Base-by-base conservation (phyloP, 1,139 yeast genomes). In the Zygoascus sp. region DNA sequence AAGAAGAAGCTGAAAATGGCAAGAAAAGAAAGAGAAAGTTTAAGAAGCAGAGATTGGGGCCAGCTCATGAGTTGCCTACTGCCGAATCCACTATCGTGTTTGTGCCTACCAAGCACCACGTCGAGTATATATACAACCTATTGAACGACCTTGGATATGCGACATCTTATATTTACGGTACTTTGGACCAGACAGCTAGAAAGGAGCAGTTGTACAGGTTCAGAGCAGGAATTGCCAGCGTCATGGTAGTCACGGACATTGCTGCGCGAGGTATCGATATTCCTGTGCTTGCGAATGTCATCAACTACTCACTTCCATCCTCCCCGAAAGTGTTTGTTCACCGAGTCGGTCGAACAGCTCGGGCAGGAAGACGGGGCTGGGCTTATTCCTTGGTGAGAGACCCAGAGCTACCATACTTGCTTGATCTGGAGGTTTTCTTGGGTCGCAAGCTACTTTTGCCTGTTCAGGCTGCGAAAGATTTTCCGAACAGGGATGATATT, bases 221-320 rank as follows among this genome's bases (percentile, higher is more conserved):
- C 67, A 74, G 96, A 59, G 72, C 81, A 1, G 98, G 97, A 1
- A 72, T 85, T 46, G 81, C 97, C 2, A 79, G 86, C 32, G 66
- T 92, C 15, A 67, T 92, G 64, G 97, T 92, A 7, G 98, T 94
- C 48, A 92, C 99, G 1, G 99, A 92, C 71, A 97, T 92, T 53
- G 98, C 98, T 23, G 98, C 98, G 4, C 85, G 98, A 74, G 99
- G 99, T 82, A 90, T 92, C 55, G 99, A 94, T 79, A 88, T 92
- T 56, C 99, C 99, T 0, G 81, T 92, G 51, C 76, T 92, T 62
- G 96, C 97, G 11, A 90, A 92, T 61, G 98, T 92, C 45, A 76
- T 92, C 58, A 94, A 92, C 65, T 90, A 80, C 65, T 81, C 96
- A 0, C 73, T 92, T 50, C 98, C 99, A 4, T 83, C 90, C 0